Conservation (phyloP, 179 eudicot genomes). For the Silene coronaria region DNA sequence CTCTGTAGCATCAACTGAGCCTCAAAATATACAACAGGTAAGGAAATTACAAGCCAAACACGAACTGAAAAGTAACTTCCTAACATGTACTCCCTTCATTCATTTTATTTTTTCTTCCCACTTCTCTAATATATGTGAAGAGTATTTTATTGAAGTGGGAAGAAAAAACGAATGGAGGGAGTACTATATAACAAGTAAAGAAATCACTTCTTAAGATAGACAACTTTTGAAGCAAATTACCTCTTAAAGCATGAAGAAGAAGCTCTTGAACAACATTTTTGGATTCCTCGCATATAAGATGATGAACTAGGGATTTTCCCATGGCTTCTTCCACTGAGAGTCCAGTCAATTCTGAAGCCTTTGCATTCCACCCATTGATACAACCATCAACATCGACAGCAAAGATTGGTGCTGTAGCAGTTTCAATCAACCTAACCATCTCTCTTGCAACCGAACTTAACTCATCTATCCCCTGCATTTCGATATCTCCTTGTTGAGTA, state of each 20-base stretch:
- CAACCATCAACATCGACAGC: slow-evolving; percentile 65
- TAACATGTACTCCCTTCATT: too few species aligned
- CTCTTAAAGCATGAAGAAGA: slow-evolving; percentile 63
- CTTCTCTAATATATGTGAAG: too few species aligned
- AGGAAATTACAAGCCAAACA: neutral
- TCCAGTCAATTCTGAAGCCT: slow-evolving; percentile 82
- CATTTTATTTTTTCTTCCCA: too few species aligned
- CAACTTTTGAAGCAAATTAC: slow-evolving; percentile 30
- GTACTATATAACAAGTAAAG: too few species aligned
- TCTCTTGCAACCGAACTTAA: slow-evolving; percentile 77
- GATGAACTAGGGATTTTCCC: slow-evolving; percentile 79
- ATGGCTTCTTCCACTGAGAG: slow-evolving; percentile 75
- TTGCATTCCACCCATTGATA: slow-evolving; percentile 94
- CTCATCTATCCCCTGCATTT: slow-evolving; percentile 64
- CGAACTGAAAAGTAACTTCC: neutral
- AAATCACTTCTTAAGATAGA: too few species aligned
- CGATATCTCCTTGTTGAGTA: slow-evolving; percentile 43
- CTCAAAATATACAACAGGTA: neutral
- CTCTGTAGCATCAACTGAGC: too few species aligned
- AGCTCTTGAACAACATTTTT: slow-evolving; percentile 56
- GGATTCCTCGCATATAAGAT: slow-evolving; percentile 68
- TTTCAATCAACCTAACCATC: slow-evolving; percentile 92
- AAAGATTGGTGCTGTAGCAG: slow-evolving; percentile 94
- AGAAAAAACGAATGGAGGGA: too few species aligned
- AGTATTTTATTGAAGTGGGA: too few species aligned